A percentile compares a stretch with the other conserved stretches of the same genome.
Evolutionary conservation across 2,329 filamentous ascomycete species (phyloP).

Genomic region (Arachnomyces sp.): DNA sequence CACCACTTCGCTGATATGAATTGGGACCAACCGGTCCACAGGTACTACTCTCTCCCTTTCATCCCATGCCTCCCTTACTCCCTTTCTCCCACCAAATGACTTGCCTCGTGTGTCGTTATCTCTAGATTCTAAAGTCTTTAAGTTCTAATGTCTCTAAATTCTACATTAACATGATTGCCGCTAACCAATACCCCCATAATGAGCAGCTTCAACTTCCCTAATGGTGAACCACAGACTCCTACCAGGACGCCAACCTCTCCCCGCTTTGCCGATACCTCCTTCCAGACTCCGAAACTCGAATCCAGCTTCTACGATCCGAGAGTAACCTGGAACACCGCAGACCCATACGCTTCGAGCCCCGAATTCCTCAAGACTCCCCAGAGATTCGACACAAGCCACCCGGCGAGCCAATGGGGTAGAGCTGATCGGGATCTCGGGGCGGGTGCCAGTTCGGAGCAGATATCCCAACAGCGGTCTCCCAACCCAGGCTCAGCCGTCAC

Average conservation of each 20-base stretch:
- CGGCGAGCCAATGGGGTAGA: slow-evolving; percentile 18
- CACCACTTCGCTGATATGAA: slow-evolving; percentile 35
- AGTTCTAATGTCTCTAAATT: no score
- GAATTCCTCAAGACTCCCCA: slow-evolving; percentile 37
- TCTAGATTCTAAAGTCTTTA: neutral
- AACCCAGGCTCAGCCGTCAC: neutral
- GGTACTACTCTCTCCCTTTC: slow-evolving; percentile 26
- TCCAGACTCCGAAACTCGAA: slow-evolving; percentile 40
- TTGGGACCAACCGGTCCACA: slow-evolving; percentile 40
- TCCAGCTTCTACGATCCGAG: slow-evolving; percentile 39
- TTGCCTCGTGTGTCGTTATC: neutral
- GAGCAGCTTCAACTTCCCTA: slow-evolving; percentile 39
- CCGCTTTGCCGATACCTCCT: slow-evolving; percentile 30
- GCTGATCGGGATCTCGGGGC: slow-evolving; percentile 8
- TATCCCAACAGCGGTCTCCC: no score
- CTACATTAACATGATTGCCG: neutral
- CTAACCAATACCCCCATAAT: slow-evolving; percentile 25
- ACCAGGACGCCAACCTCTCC: slow-evolving; percentile 36
- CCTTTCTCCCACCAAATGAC: neutral
- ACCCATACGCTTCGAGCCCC: slow-evolving; percentile 40
- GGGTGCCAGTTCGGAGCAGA: slow-evolving; percentile 7
- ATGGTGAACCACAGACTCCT: slow-evolving; percentile 40
- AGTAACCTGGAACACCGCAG: slow-evolving; percentile 39
- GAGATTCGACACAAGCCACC: slow-evolving; percentile 27
- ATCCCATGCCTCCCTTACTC: neutral